phyloP scores from a whole-genome alignment of 805 yeast genomes.

The Wickerhamiella parazyma region DNA sequence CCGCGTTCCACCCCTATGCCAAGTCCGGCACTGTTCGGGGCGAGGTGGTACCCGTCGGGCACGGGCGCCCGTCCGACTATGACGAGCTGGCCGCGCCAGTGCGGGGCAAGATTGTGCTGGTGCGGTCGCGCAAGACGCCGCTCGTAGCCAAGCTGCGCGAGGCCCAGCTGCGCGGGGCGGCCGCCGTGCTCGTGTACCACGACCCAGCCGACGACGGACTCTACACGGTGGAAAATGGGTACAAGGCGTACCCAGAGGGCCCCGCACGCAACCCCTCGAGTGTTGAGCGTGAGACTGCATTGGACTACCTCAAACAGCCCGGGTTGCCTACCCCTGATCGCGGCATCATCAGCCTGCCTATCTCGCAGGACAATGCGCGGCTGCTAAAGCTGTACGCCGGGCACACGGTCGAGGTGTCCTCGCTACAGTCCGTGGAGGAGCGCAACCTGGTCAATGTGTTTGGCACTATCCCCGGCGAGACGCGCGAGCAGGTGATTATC shows the following conservation, averaged over 20 bases:
- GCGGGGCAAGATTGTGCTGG: slow-evolving; percentile 47
- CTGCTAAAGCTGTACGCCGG: slow-evolving; percentile 46
- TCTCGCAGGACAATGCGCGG: slow-evolving; percentile 46
- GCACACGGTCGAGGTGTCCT: slow-evolving; percentile 43
- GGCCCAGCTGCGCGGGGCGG: slow-evolving; percentile 59
- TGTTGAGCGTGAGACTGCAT: slow-evolving; percentile 65
- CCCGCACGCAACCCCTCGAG: slow-evolving; percentile 66
- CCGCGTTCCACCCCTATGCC: slow-evolving; percentile 65
- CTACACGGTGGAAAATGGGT: slow-evolving; percentile 42
- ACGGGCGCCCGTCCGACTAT: slow-evolving; percentile 51
- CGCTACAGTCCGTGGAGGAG: slow-evolving; percentile 47
- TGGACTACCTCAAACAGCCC: slow-evolving; percentile 44
- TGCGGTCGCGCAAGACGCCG: slow-evolving; percentile 50
- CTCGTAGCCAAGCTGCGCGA: slow-evolving; percentile 64
- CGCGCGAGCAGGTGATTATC: slow-evolving; percentile 41
- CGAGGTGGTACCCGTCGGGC: slow-evolving; percentile 50
- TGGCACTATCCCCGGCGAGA: slow-evolving; percentile 45
- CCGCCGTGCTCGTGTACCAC: slow-evolving; percentile 51
- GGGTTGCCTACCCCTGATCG: slow-evolving; percentile 75
- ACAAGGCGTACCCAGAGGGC: slow-evolving; percentile 55
- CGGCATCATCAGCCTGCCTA: slow-evolving; percentile 55
- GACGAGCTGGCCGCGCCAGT: slow-evolving; percentile 36
- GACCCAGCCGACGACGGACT: slow-evolving; percentile 50
- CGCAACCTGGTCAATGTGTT: slow-evolving; percentile 50
- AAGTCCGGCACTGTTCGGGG: slow-evolving; percentile 66